A percentile compares a stretch with the other conserved stretches of the same genome.
phyloP scores from a whole-genome alignment of 495 filamentous ascomycete species.

The Tuber indicum region DNA sequence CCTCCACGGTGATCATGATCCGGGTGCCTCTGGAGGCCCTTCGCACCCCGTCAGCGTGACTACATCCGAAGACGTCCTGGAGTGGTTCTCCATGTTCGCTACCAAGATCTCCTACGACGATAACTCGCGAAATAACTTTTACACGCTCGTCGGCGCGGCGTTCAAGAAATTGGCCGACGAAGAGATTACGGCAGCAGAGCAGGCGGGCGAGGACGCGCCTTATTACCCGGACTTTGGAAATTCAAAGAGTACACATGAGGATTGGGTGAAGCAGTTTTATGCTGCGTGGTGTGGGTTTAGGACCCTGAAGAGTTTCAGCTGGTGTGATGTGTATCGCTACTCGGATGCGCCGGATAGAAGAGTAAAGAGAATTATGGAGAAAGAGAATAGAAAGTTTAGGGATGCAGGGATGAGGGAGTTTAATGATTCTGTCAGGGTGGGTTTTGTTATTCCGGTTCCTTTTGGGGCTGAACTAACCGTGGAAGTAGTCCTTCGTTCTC shows the following conservation, averaged over 20 bases:
- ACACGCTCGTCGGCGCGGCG: slow-evolving; percentile 61
- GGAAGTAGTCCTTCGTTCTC: slow-evolving; percentile 59
- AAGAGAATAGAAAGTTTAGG: slow-evolving; percentile 82
- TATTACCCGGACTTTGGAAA: slow-evolving; percentile 77
- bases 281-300: slow-evolving; percentile 70
- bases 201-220: slow-evolving; percentile 52
- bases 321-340: slow-evolving; percentile 75
- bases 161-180: slow-evolving; percentile 78
- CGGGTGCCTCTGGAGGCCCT: slow-evolving; percentile 12
- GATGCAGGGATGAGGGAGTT: slow-evolving; percentile 79
- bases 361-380: slow-evolving; percentile 79
- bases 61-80: slow-evolving; percentile 34
- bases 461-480: not conserved
- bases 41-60: slow-evolving; percentile 45
- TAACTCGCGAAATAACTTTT: slow-evolving; percentile 76
- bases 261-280: slow-evolving; percentile 74
- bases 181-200: slow-evolving; percentile 65
- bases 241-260: slow-evolving; percentile 49
- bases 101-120: slow-evolving; percentile 66
- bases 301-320: slow-evolving; percentile 78
- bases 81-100: slow-evolving; percentile 39
- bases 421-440: slow-evolving; percentile 73
- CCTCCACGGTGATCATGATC: slow-evolving; percentile 51
- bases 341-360: slow-evolving; percentile 83
- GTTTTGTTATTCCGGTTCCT: not conserved